These are phyloP conservation scores for Nakazawaea ambrosiae DNA, from an alignment of 805 yeast genomes.

Conservation along the genomic window DNA sequence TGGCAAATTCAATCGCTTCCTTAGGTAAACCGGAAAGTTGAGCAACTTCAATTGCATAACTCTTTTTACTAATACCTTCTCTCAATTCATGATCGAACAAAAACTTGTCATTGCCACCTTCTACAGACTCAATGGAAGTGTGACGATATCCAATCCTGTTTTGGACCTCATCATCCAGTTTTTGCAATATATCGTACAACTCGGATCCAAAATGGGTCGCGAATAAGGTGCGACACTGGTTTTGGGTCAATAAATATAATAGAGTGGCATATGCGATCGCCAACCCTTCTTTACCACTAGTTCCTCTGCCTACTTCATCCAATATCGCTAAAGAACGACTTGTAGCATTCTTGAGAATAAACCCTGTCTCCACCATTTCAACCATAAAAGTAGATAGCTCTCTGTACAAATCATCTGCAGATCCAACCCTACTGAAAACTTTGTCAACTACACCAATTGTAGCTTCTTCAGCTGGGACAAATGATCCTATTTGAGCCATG, in stretches of 20 bases:
- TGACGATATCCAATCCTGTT: constrained; percentile 19
- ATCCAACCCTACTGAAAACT: constrained; percentile 74
- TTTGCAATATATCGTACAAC: constrained; percentile 31
- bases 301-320: constrained; percentile 89
- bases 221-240: constrained; percentile 69
- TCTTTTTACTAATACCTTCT: constrained; percentile 64
- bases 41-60: constrained; percentile 76
- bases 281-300: constrained; percentile 77
- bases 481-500: constrained; percentile 69
- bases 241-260: constrained; percentile 42
- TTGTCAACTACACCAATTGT: constrained; percentile 68
- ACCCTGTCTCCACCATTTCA: constrained; percentile 81
- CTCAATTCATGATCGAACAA: constrained; percentile 49
- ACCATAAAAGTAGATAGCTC: constrained; percentile 91
- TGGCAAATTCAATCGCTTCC: constrained; percentile 49
- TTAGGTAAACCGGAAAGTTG: constrained; percentile 72
- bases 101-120: constrained; percentile 19
- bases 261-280: constrained; percentile 80
- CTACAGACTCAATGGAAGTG: constrained; percentile 17
- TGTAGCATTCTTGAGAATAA: constrained; percentile 61
- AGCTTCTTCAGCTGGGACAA: constrained; percentile 61
- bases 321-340: constrained; percentile 63
- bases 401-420: constrained; percentile 72
- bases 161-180: constrained; percentile 17
- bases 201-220: constrained; percentile 82